These are phyloP conservation scores for Phyllosticta citribraziliensis DNA, from an alignment of 2,329 filamentous ascomycete genomes.

Conservation along the genomic window DNA sequence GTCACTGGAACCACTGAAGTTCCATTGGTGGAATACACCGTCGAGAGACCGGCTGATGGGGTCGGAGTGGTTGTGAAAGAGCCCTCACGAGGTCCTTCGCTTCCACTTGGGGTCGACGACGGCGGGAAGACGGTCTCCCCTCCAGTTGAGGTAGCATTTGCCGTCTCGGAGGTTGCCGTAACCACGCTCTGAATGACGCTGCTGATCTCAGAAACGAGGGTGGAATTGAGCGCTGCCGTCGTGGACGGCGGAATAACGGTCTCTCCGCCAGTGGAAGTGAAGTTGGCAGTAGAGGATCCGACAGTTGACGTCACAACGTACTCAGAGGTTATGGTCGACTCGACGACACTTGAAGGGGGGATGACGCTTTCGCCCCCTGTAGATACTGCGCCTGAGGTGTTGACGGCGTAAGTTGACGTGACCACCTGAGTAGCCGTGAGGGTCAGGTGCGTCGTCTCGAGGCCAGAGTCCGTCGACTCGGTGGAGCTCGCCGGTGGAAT, in stretches of 20 bases:
- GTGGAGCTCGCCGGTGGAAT: neutral
- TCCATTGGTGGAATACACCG: neutral
- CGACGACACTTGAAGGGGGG: neutral
- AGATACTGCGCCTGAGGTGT: neutral
- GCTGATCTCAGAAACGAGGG: neutral
- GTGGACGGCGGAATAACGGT: neutral
- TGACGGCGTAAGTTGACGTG: neutral
- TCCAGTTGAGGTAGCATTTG: neutral
- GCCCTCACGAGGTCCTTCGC: neutral
- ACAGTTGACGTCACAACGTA: neutral
- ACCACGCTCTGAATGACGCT: neutral
- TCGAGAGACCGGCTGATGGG: neutral
- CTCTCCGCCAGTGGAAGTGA: conserved; percentile 11
- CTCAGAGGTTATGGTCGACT: neutral
- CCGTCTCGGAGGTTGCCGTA: neutral
- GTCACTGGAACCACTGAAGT: neutral
- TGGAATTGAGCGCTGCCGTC: neutral
- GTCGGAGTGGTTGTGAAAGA: neutral
- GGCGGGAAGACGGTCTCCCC: neutral
- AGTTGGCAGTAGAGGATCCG: neutral
- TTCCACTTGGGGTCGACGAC: neutral
- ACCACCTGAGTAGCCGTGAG: neutral
- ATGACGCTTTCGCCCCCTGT: neutral
- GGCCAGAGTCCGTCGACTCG: neutral
- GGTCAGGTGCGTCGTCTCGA: neutral